phyloP scores from a whole-genome alignment of 805 yeast species.

The Yamadazyma ubonensis region DNA sequence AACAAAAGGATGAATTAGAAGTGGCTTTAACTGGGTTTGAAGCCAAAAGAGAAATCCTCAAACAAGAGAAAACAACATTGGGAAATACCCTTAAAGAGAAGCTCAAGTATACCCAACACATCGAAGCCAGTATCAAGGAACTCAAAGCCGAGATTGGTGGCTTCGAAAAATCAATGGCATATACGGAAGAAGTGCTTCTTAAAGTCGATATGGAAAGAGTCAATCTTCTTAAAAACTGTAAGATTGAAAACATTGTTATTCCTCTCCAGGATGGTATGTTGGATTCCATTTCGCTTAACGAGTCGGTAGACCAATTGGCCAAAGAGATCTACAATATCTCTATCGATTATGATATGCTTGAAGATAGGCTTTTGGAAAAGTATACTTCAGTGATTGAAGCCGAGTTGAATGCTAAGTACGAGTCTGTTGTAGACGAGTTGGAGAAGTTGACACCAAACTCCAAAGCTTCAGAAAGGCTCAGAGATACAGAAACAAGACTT shows the following conservation, averaged over 20 bases:
- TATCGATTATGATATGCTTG: conserved; percentile 52
- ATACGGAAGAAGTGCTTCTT: conserved; percentile 53
- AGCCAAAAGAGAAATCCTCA: conserved; percentile 27
- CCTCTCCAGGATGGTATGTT: conserved; percentile 64
- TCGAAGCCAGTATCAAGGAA: conserved; percentile 38
- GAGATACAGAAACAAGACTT: conserved; percentile 62
- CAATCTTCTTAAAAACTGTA: conserved; percentile 65
- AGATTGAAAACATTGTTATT: conserved; percentile 62
- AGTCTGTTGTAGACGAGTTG: conserved; percentile 39
- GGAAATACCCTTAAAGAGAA: conserved; percentile 18
- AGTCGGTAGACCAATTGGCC: conserved; percentile 38
- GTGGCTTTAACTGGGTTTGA: conserved; percentile 23
- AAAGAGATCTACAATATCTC: conserved; percentile 47
- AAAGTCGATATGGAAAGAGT: conserved; percentile 55
- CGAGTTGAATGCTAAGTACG: conserved; percentile 31
- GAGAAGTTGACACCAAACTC: conserved; percentile 70
- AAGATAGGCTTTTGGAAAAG: conserved; percentile 41
- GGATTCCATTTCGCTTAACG: conserved; percentile 61
- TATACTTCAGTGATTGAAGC: conserved; percentile 40
- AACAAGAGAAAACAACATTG: conserved; percentile 19
- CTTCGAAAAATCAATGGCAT: conserved; percentile 33
- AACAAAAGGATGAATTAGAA: conserved; percentile 31
- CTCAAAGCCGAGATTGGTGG: conserved; percentile 29
- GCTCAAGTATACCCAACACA: conserved; percentile 18
- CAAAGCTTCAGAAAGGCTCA: conserved; percentile 74